Evolutionary conservation across 306 rosid genomes (phyloP), one percentile per base, ranked within the genome.

Genomic region (Fragaria vesca): DNA sequence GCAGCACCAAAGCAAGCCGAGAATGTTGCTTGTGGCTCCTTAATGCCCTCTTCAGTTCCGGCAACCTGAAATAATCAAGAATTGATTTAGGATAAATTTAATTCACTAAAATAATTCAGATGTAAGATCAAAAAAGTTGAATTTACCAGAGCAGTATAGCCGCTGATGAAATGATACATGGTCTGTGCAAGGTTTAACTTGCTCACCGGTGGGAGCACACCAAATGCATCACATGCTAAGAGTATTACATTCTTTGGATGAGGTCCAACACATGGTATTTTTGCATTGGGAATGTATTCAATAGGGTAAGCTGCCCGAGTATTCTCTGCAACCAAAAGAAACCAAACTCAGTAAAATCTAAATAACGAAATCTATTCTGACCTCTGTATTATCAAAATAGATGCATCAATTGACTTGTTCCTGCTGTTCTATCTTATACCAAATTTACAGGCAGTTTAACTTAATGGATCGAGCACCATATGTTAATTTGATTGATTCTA

Each of bases 1-100:
- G 97, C 97, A 28, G 98, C 98, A 32, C 97, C 98, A 74, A 93
- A 93, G 76, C 98, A 93, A 61, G 98, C 98, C 11, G 98, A 93
- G 80, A 93, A 93, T 18, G 98, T 93, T 78, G 97, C 97, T 68
- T 80, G 85, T 32, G 98, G 97, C 88, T 93, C 97, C 84, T 91
- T 93, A 11, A 93, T 66, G 9, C 98, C 98, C 5, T 91, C 98
- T 82, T 90, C 98, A 11, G 98, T 93, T 32, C 98, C 98, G 12
- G 97, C 97, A 52, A 93, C 98, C 98, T 93, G 75, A 15, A 45
- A 48, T 54, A 21, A 20, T 18, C 18, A 28, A 8, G 4, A 54
- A 40, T 7, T 45, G 18, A 73, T 58, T 55, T 16, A 20, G n/a
- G n/a, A 51, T 5, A 51, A 51, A 51, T 73, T 17, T 45, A 43